Conservation (phyloP, 108 stramenopile genomes). For the Aurantiochytrium sp. region DNA sequence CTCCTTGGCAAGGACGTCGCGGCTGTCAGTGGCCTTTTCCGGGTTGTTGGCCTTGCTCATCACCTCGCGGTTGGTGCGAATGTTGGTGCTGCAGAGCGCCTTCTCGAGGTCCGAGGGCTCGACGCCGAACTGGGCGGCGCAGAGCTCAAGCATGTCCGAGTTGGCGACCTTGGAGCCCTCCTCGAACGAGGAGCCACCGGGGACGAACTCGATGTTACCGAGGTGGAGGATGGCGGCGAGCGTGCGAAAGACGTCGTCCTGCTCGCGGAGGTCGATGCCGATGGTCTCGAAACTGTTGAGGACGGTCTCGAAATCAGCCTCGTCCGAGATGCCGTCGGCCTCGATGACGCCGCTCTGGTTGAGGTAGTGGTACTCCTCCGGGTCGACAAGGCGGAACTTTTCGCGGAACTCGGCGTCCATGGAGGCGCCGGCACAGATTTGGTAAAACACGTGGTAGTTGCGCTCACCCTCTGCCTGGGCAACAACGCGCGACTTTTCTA, state of each 20-base stretch:
- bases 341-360: slow-evolving; percentile 46
- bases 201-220: slow-evolving; percentile 50
- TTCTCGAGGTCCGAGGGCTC: slow-evolving; percentile 40
- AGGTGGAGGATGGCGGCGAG: slow-evolving; percentile 47
- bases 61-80: not conserved
- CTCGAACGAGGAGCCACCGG: slow-evolving; percentile 40
- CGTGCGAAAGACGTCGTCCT: slow-evolving; percentile 24
- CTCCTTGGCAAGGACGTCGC: slow-evolving; percentile 62
- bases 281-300: slow-evolving; percentile 38
- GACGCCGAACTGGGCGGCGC: slow-evolving; percentile 44
- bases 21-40: slow-evolving; percentile 48
- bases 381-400: slow-evolving; percentile 42
- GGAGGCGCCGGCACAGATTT: slow-evolving; percentile 74
- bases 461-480: slow-evolving; percentile 85
- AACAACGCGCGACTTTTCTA: slow-evolving; percentile 93
- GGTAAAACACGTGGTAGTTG: slow-evolving; percentile 98
- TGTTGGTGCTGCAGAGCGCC: slow-evolving; percentile 36
- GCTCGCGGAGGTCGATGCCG: slow-evolving; percentile 31
- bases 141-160: slow-evolving; percentile 38
- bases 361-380: slow-evolving; percentile 55
- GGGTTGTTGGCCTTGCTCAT: slow-evolving; percentile 45
- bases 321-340: slow-evolving; percentile 48
- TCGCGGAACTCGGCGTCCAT: slow-evolving; percentile 42
- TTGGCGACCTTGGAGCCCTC: slow-evolving; percentile 50
- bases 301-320: slow-evolving; percentile 51